Evolutionary conservation across 164 flowering plant genomes (phyloP).

Genomic region (Stephania cephalantha): DNA sequence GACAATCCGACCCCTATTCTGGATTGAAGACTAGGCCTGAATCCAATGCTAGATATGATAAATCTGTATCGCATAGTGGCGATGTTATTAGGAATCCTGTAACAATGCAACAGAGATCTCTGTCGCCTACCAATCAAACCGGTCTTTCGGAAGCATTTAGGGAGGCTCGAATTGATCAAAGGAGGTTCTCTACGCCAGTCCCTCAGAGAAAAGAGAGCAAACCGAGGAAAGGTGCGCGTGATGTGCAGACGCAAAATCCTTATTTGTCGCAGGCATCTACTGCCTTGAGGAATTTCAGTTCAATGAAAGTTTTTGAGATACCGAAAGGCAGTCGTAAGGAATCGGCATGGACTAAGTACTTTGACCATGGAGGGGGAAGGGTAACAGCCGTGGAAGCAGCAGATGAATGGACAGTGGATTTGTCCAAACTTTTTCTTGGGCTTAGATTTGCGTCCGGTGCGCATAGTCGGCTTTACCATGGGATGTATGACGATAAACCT

Average conservation of each 20-base stretch:
- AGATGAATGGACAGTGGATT: conserved; percentile 59
- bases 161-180: conserved; percentile 53
- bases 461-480: conserved; percentile 81
- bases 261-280: conserved; percentile 13
- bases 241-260: conserved; percentile 15
- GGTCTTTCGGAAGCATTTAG: conserved; percentile 52
- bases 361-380: conserved; percentile 65
- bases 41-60: background rate
- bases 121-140: conserved; percentile 52
- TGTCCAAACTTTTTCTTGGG: conserved; percentile 67
- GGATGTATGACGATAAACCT: conserved; percentile 60
- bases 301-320: conserved; percentile 34
- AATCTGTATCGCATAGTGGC: conserved; percentile 4
- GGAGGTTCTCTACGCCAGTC: conserved; percentile 65
- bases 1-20: conserved; percentile 20
- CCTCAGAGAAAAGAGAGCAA: conserved; percentile 39
- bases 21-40: conserved; percentile 36
- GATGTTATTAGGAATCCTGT: conserved; percentile 7
- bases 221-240: conserved; percentile 21
- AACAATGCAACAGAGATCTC: conserved; percentile 33
- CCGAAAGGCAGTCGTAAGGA: conserved; percentile 44
- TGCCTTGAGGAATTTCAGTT: conserved; percentile 35
- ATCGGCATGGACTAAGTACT: conserved; percentile 62
- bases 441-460: conserved; percentile 78
- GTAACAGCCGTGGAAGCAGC: conserved; percentile 60